Evolutionary conservation across 805 yeast species (phyloP), one percentile per base, ranked within the genome.

Genomic region (Monosporozyma aerobia): DNA sequence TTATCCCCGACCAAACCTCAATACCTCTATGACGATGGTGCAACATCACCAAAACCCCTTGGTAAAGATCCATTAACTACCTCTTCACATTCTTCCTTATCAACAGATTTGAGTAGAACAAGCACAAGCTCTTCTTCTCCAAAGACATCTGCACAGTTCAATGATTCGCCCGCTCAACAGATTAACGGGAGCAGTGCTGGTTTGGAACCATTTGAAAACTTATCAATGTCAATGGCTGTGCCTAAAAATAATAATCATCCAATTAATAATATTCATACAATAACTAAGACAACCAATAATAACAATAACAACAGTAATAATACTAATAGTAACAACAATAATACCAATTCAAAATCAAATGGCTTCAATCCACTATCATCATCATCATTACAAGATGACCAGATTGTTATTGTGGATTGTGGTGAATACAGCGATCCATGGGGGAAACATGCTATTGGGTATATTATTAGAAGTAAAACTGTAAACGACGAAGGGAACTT

Each of bases 381-480:
- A 5, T 8, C 29, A 3, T 2, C 13, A 19, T 22, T 13, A 13
- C 16, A 5, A 43, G 52, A 59, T 27, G 46, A 50, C 19, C 49
- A 47, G 16, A 73, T 77, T 41, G 62, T 74, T 49, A 89, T 92
- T 39, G 71, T 77, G 0, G 96, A 88, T 58, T 97, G 97, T 0
- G 88, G 89, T 4, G 90, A 87, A 64, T 85, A 87, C 51, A 83
- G 79, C 54, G 97, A 92, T 60, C 89, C 90, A 10, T 79, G 80
- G 60, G 77, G 82, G 39, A 77, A 87, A 56, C 81, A 90, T 2
- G 92, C 84, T 59, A 82, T 92, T 27, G 88, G 90, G 0, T 92
- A 94, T 65, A 83, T 95, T 2, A 87, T 92, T 55, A 76, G 78
- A 55, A 72, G 80, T 47, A 72, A 82, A n/a, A 35, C 16, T 33